Percentiles rank a stretch among this genome's conserved stretches.
Conservation (phyloP, 2,329 filamentous ascomycete species). For the Colletotrichum viniferum region DNA sequence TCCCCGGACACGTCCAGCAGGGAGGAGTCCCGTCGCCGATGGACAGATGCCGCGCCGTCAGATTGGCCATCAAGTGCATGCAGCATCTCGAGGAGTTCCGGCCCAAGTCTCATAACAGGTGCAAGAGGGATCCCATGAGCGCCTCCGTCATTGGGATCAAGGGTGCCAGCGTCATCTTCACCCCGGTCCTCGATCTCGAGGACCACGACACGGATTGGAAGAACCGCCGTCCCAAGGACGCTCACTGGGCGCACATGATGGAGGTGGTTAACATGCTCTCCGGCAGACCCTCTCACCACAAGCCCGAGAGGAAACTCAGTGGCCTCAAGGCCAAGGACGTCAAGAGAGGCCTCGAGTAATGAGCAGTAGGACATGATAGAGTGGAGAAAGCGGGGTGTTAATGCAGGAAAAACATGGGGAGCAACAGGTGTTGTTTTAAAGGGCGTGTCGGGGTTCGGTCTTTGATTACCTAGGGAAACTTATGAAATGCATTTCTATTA, state of each 20-base stretch:
- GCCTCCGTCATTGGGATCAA: conserved; percentile 89
- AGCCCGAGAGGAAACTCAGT: conserved; percentile 53
- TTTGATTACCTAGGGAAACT: conserved; percentile 17
- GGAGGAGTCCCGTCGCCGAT: conserved; percentile 92
- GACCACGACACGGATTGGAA: conserved; percentile 90
- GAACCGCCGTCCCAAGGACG: conserved; percentile 80
- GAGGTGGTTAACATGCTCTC: conserved; percentile 84
- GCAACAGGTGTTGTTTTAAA: conserved; percentile 2
- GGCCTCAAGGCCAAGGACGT: conserved; percentile 64
- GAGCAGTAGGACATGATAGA: neutral
- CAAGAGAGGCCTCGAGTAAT: conserved; percentile 53
- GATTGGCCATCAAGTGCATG: conserved; percentile 92
- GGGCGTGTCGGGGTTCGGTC: conserved; percentile 12
- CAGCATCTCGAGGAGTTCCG: conserved; percentile 85
- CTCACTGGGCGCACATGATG: conserved; percentile 85
- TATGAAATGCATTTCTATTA: conserved; percentile 7
- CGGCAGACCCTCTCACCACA: conserved; percentile 64
- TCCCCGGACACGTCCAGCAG: conserved; percentile 94
- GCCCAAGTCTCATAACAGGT: conserved; percentile 66
- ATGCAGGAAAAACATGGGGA: neutral
- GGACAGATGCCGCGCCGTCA: conserved; percentile 91
- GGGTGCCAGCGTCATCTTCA: conserved; percentile 88
- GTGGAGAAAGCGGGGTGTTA: neutral
- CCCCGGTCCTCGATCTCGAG: conserved; percentile 80
- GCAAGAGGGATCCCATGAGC: conserved; percentile 75